These are phyloP conservation scores for Cytospora mali DNA, from an alignment of 2,329 filamentous ascomycete genomes.

Conservation along the genomic window DNA sequence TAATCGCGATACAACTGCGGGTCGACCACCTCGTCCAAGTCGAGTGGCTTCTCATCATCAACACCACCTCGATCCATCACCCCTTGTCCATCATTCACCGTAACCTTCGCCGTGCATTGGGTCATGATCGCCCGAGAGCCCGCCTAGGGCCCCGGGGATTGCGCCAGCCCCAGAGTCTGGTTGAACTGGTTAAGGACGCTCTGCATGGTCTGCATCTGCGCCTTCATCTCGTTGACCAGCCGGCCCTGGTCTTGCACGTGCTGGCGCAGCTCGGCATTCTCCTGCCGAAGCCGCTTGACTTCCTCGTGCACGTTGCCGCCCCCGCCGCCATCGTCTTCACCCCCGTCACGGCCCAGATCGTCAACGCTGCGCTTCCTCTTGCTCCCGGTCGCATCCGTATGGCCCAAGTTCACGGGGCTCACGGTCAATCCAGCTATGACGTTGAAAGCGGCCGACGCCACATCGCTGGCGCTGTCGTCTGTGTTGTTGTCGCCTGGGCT, in stretches of 20 bases:
- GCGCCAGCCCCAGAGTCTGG: conserved; percentile 20
- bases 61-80: not conserved
- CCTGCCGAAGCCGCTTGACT: conserved; percentile 66
- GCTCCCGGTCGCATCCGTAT: conserved; percentile 36
- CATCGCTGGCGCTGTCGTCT: conserved; percentile 52
- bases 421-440: conserved; percentile 7
- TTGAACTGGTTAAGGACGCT: conserved; percentile 38
- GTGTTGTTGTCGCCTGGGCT: conserved; percentile 41
- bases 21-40: not conserved
- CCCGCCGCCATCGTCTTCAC: conserved; percentile 46
- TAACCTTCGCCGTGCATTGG: not conserved
- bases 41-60: not conserved
- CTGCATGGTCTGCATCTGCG: conserved; percentile 51
- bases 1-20: not conserved
- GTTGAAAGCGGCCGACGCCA: conserved; percentile 35
- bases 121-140: conserved; percentile 5
- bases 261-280: conserved; percentile 61
- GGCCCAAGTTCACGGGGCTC: conserved; percentile 10
- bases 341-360: conserved; percentile 31
- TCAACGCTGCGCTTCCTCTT: conserved; percentile 51
- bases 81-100: not conserved
- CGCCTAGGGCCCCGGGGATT: conserved; percentile 12
- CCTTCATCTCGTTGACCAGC: conserved; percentile 51
- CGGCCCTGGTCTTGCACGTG: conserved; percentile 53
- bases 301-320: conserved; percentile 62